These are phyloP conservation scores for Anastatica hierochuntica DNA, from an alignment of 345 rosid species.

Conservation along the genomic window DNA sequence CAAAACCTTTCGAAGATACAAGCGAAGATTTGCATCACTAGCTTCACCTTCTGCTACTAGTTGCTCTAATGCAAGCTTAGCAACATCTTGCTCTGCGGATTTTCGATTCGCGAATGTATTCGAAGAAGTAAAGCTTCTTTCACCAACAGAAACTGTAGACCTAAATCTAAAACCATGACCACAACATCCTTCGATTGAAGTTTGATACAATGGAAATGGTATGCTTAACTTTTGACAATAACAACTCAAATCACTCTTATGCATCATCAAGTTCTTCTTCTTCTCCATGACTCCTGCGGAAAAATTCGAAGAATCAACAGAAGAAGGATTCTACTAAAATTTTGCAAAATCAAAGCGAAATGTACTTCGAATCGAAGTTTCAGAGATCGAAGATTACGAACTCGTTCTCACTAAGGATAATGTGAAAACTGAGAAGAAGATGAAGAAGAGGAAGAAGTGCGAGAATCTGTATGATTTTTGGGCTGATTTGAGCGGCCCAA, in stretches of 20 bases:
- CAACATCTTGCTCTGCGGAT: constrained; percentile 9
- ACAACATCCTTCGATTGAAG: not conserved
- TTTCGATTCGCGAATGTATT: not conserved
- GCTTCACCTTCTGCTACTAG: not conserved
- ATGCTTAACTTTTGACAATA: not conserved
- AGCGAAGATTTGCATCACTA: not conserved
- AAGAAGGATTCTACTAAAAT: too few species aligned
- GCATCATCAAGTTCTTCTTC: not conserved
- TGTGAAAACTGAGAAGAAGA: too few species aligned
- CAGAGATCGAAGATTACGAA: too few species aligned
- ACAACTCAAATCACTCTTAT: not conserved
- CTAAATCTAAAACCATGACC: not conserved
- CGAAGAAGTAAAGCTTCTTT: not conserved
- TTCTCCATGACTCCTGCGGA: not conserved
- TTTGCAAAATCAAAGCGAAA: too few species aligned
- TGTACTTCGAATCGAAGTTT: too few species aligned
- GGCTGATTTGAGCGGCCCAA: too few species aligned
- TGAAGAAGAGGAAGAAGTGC: too few species aligned
- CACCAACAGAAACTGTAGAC: not conserved
- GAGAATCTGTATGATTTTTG: too few species aligned
- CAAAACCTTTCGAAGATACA: constrained; percentile 9
- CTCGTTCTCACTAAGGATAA: too few species aligned
- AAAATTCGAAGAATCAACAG: not conserved
- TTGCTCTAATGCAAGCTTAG: constrained; percentile 9
- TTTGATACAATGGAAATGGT: not conserved